Conservation (phyloP, 225 moss, liverwort and hornwort species). For the Polytrichum formosum region DNA sequence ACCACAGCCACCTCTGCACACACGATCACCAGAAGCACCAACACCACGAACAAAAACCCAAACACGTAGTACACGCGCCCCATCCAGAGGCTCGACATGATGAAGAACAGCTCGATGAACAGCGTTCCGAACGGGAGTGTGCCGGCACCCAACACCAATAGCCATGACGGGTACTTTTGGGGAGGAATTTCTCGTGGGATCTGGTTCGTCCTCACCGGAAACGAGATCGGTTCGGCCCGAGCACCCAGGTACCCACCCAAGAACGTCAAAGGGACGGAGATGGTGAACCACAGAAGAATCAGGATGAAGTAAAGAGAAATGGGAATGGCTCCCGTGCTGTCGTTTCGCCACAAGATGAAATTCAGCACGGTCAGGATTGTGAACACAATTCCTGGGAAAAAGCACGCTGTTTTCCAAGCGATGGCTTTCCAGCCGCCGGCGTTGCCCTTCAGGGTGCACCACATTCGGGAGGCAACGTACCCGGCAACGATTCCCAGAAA, state of each 20-base stretch:
- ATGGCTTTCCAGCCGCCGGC: constrained; percentile 72
- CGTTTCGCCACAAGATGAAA: constrained; percentile 71
- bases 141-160: constrained; percentile 78
- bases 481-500: constrained; percentile 83
- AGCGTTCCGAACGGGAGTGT: constrained; percentile 90
- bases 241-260: constrained; percentile 75
- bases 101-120: constrained; percentile 96
- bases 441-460: constrained; percentile 72
- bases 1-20: constrained; percentile 95
- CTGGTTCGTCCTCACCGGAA: constrained; percentile 90
- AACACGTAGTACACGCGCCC: constrained; percentile 91
- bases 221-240: constrained; percentile 68
- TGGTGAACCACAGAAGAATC: constrained; percentile 79
- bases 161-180: constrained; percentile 88
- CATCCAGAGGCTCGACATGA: constrained; percentile 98
- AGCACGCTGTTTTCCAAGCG: constrained; percentile 90
- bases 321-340: constrained; percentile 90
- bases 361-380: constrained; percentile 74
- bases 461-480: constrained; percentile 69
- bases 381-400: constrained; percentile 91
- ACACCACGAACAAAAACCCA: constrained; percentile 78
- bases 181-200: constrained; percentile 86
- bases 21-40: constrained; percentile 78
- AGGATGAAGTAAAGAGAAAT: constrained; percentile 84
- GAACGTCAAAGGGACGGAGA: constrained; percentile 84